Base-by-base conservation (phyloP, 495 filamentous ascomycete genomes). In the Mytilinidion resinicola region DNA sequence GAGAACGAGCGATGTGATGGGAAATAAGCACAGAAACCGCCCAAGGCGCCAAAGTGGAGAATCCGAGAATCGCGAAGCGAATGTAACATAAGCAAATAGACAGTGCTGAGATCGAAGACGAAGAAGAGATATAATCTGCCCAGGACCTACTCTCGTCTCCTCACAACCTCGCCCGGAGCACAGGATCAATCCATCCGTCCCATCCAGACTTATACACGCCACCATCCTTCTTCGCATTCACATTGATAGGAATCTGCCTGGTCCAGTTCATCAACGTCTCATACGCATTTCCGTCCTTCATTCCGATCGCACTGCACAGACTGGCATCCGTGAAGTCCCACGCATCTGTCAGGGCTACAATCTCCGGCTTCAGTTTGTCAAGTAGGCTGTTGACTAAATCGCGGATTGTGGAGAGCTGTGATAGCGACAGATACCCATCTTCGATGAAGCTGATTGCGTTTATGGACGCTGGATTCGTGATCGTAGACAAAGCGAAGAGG, bases 271-370 rank as follows among this genome's bases (percentile, higher is more conserved):
- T 62, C 19, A 68, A 25, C 6, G 56, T 62, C 42, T 60, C 58
- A 51, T 69, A 71, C 12, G 61, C 65, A 61, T 71, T 66, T 0
- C 69, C 69, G 53, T 71, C 65, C 36, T 34, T 30, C 53, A 63
- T 67, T 0, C 69, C 69, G 15, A 71, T 44, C 25, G 67, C 67
- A 55, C 65, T 69, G 14, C 59, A 60, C 14, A 72, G 59, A 42
- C 53, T 62, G 0, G 60, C 61, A 53, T 72, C 67, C 3, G 63
- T 65, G 42, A 70, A 70, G 39, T 62, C 64, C 69, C 69, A 72
- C 9, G 69, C 67, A 61, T 72, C 69, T 3, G 66, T 69, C 56
- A 72, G 41, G 3, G 61, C 69, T 30, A 68, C 34, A 7, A 59
- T 57, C 17, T 72, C 59, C 9, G 61, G 63, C 4, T 57, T 21